phyloP scores from a whole-genome alignment of 371 early-diverging fungal species.

The Conidiobolus coronatus region DNA sequence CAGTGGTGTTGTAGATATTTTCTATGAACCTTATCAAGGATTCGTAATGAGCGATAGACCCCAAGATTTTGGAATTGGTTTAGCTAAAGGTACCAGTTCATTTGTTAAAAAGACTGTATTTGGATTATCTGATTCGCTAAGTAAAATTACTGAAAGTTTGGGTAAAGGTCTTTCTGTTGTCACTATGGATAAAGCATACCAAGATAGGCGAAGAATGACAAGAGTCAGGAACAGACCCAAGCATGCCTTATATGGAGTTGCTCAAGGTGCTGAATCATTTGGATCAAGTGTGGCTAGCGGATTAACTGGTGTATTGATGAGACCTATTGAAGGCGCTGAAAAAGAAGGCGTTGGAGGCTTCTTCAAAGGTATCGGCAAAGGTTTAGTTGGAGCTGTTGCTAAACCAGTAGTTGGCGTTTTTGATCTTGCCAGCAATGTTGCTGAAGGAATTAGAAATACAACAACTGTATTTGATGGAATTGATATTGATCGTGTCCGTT shows the following conservation, averaged over 20 bases:
- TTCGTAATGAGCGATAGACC: constrained; percentile 86
- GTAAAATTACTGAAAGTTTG: constrained; percentile 85
- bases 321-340: constrained; percentile 83
- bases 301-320: constrained; percentile 68
- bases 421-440: constrained; percentile 76
- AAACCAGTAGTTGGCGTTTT: constrained; percentile 87
- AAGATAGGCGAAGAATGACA: constrained; percentile 55
- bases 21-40: constrained; percentile 96
- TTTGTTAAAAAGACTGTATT: constrained; percentile 89
- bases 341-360: constrained; percentile 85
- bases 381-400: constrained; percentile 81
- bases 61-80: constrained; percentile 82
- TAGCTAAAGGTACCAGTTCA: constrained; percentile 82
- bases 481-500: constrained; percentile 41
- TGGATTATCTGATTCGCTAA: constrained; percentile 85
- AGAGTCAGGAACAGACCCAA: constrained; percentile 72
- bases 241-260: constrained; percentile 77
- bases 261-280: constrained; percentile 73
- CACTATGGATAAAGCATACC: constrained; percentile 83
- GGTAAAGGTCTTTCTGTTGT: constrained; percentile 92
- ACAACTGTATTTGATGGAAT: constrained; percentile 66
- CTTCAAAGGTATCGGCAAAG: constrained; percentile 89
- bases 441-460: constrained; percentile 81
- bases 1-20: constrained; percentile 86
- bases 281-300: constrained; percentile 71